These are phyloP conservation scores for Chytridiales sp. DNA, from an alignment of 371 early-diverging fungal genomes.

Conservation along the genomic window DNA sequence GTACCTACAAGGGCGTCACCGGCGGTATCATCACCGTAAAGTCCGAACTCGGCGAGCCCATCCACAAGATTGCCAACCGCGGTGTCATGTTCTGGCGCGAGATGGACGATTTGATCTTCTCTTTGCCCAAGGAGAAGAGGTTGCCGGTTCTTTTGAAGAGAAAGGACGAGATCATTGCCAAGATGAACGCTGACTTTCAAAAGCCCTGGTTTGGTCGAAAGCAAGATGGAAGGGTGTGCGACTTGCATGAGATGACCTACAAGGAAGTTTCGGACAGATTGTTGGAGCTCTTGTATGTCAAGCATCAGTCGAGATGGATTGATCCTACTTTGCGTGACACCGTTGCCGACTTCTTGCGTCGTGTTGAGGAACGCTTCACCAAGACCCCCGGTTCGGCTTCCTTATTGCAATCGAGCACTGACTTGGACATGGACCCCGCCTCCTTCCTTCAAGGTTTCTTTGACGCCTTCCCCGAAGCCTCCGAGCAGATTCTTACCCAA, in stretches of 20 bases:
- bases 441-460: conserved; percentile 72
- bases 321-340: conserved; percentile 79
- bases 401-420: conserved; percentile 68
- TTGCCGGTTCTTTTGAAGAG: conserved; percentile 74
- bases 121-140: conserved; percentile 88
- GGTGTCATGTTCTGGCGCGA: conserved; percentile 94
- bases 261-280: conserved; percentile 83
- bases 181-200: conserved; percentile 89
- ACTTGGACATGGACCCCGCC: conserved; percentile 65
- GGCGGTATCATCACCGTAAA: conserved; percentile 93
- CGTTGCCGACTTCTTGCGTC: conserved; percentile 83
- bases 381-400: conserved; percentile 51
- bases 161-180: conserved; percentile 89
- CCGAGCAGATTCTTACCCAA: conserved; percentile 76
- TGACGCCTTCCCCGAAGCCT: conserved; percentile 75
- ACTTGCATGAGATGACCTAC: conserved; percentile 80
- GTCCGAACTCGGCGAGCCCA: conserved; percentile 95
- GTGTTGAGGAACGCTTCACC: conserved; percentile 91
- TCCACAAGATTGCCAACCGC: conserved; percentile 95
- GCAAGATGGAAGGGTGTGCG: conserved; percentile 52
- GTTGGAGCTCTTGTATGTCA: conserved; percentile 79
- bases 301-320: conserved; percentile 83
- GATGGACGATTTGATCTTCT: conserved; percentile 88
- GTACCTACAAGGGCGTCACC: conserved; percentile 85
- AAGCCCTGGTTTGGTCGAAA: conserved; percentile 94